Base-by-base conservation (phyloP, 2,329 filamentous ascomycete genomes). In the Rhinocladiella similis region DNA sequence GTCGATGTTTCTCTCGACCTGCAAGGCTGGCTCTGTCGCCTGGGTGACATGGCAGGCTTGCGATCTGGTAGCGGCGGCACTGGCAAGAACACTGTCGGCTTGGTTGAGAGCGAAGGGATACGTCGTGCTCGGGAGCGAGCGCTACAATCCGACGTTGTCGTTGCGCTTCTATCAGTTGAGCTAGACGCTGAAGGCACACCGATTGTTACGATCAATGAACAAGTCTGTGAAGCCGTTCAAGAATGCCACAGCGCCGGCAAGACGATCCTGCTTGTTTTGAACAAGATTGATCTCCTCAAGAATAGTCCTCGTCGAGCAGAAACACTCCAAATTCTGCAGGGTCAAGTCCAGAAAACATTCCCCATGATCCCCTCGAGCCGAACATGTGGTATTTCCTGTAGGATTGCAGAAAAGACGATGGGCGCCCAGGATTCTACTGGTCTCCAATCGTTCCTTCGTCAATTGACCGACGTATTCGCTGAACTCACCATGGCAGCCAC, bases 1-100 rank as follows among this genome's bases (percentile, higher is more conserved):
- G 87, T 99, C 10, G 94, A 99, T 75, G 89, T 94, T 0, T 88
- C 88, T 25, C 80, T 99, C 22, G 94, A 99, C 73, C 80, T 99
- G 47, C 85, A 87, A 0, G 94, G 94, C 0, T 99, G 89, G 75
- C 84, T 95, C 48, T 96, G 92, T 72, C 90, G 89, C n/a, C 87
- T 99, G 68, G 92, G 93, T 14, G 94, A 99, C 74, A 97, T 94
- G 66, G 94, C 94, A 18, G 94, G 94, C 1, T 84, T 99, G 64
- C 81, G 91, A 48, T 16, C 50, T 13, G 54, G 50, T 22, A 56
- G 36, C 9, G 56, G 61, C 19, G 65, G 64, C n/a, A 53, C 53
- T 14, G 5, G 50, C 52, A 50, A 57, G 49, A 16, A 46, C 19
- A 43, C 49, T 3, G 84, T 96, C 57, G 90, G 91, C 0, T 77